A percentile compares a stretch with the other conserved stretches of the same genome.
Conservation (phyloP, 306 rosid species). For the Oemleria cerasiformis region DNA sequence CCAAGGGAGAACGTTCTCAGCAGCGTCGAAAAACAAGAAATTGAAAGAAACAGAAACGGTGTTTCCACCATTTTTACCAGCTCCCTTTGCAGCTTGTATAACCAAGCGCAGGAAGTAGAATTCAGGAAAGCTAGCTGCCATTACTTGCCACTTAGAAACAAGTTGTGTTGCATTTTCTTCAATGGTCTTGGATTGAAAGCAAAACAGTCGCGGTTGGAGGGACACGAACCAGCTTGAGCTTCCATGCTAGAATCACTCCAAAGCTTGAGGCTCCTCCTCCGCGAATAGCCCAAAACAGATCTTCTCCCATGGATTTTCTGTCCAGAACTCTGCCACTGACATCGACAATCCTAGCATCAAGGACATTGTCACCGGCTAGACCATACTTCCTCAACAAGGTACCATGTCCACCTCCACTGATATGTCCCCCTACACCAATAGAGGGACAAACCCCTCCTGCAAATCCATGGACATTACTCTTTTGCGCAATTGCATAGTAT, state of each 20-base stretch:
- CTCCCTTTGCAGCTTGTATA: not conserved
- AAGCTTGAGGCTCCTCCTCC: conserved; percentile 70
- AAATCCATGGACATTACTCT: conserved; percentile 21
- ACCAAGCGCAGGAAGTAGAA: not conserved
- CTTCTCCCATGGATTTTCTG: conserved; percentile 63
- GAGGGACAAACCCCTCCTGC: conserved; percentile 38
- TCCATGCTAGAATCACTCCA: conserved; percentile 62
- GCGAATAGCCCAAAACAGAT: conserved; percentile 65
- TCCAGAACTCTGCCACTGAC: conserved; percentile 48
- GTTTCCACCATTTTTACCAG: conserved; percentile 12
- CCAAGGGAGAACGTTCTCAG: conserved; percentile 41
- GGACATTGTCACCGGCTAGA: too few species aligned
- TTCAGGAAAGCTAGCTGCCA: conserved; percentile 22
- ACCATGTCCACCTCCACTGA: too few species aligned
- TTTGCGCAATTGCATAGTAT: conserved; percentile 30
- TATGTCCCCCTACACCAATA: too few species aligned
- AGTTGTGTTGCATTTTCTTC: conserved; percentile 47
- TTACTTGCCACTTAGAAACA: conserved; percentile 50
- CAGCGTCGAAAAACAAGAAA: not conserved
- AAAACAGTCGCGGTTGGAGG: conserved; percentile 48
- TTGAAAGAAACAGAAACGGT: not conserved
- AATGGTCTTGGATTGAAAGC: conserved; percentile 34
- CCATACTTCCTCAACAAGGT: too few species aligned
- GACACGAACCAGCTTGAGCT: conserved; percentile 54
- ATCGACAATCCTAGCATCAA: conserved; percentile 32